Evolutionary conservation across 73 alveolate genomes (phyloP), one percentile per base, ranked within the genome.

Genomic region (Paramecium tetraurelia): DNA sequence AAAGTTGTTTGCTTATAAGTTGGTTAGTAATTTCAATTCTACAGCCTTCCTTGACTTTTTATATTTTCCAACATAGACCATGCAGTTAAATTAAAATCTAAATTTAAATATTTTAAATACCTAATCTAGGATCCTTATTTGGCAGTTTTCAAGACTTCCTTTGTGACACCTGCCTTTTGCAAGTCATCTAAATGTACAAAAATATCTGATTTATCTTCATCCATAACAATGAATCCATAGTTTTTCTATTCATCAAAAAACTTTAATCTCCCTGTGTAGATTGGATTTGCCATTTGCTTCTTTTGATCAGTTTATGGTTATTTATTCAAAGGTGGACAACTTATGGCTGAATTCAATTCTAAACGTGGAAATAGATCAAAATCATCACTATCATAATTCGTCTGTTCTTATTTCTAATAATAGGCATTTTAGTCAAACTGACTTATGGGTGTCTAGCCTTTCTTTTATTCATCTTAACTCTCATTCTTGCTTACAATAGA

Each of bases 111-210:
- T 84, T n/a, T n/a, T 14, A 83, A 59, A 93, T 76, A 76, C 89
- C 89, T 76, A 33, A 76, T 36, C 12, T 18, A 33, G 7, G 70
- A 76, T 10, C 93, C 93, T 68, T 68, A 29, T 68, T 87, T 87
- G 3, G 75, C 72, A 41, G 76, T 87, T 89, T 87, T 90, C 69
- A 95, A 89, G 72, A 92, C 85, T 53, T 93, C 95, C 80, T 89
- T 95, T 31, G 95, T 76, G 8, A 95, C 85, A 18, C 94, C 95
- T 16, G 98, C 94, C 48, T 92, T 95, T 89, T 94, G 85, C 31
- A 95, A 72, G 44, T 95, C 98, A 77, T 95, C 98, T 59, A 63
- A 95, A 92, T 95, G 98, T 11, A 95, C 96, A 71, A 95, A 95
- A 21, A 95, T 71, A 85, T 95, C 96, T 36, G 87, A 76, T 22